Percentiles rank a stretch among this genome's conserved stretches.
Evolutionary conservation across 768 basidiomycete genomes (phyloP).

Genomic region (Termitomyces titanicus): DNA sequence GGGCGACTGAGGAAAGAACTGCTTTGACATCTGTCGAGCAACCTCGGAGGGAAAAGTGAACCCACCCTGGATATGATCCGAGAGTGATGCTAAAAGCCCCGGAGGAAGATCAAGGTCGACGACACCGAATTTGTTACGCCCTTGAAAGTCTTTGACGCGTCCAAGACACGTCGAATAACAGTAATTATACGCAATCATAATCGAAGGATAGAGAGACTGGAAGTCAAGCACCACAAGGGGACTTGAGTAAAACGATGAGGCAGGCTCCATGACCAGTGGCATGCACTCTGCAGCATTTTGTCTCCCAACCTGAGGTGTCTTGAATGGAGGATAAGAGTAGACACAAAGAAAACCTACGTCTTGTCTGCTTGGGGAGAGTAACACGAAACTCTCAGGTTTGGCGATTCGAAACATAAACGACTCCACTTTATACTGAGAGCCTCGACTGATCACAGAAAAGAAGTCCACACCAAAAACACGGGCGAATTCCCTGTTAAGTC

Average conservation of each 20-base stretch:
- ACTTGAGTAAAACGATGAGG: conserved; percentile 88
- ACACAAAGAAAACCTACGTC: conserved; percentile 50
- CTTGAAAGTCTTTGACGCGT: conserved; percentile 82
- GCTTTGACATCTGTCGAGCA: not conserved
- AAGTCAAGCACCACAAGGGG: conserved; percentile 95
- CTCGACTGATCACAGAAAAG: conserved; percentile 89
- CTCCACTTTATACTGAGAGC: conserved; percentile 98
- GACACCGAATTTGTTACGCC: conserved; percentile 85
- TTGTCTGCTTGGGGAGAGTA: conserved; percentile 84
- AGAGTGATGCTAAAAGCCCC: conserved; percentile 64
- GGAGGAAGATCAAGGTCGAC: conserved; percentile 63
- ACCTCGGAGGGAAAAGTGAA: not conserved
- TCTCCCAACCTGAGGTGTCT: conserved; percentile 68
- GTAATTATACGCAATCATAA: conserved; percentile 99
- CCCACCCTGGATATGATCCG: conserved; percentile 76
- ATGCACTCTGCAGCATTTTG: conserved; percentile 97
- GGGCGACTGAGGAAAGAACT: conserved; percentile 59
- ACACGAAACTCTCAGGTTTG: conserved; percentile 90
- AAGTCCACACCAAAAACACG: conserved; percentile 98
- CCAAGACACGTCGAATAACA: conserved; percentile 97
- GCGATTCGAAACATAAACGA: conserved; percentile 97
- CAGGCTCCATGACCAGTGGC: conserved; percentile 93
- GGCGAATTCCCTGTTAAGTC: conserved; percentile 80
- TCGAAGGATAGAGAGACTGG: conserved; percentile 92
- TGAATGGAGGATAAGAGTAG: not conserved